Base-by-base conservation (phyloP, 1,284 basidiomycete species). In the Phellinidium pouzarii region DNA sequence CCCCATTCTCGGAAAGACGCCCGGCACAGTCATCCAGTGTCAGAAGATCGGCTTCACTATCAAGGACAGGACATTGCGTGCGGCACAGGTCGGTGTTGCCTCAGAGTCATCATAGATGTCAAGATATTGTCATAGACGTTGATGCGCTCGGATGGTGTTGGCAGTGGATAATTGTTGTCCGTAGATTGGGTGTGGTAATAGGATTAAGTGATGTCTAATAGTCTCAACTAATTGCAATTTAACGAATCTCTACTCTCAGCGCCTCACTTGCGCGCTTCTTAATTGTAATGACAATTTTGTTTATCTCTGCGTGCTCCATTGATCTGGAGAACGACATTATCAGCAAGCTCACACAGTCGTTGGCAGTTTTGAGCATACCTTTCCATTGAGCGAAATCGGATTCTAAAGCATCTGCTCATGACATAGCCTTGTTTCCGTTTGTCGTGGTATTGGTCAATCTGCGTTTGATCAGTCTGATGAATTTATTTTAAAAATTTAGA, bases 301-400 rank as follows among this genome's bases (percentile, higher is more conserved):
- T 96, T 38, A 91, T 84, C 68, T 97, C 93, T 22, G 91, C 90
- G 62, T 94, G 95, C 26, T 89, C 87, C 54, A 99, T 68, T 12
- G 90, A 94, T 63, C 90, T 91, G 58, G 12, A 38, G 38, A 19
- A 34, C 29, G 36, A 27, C 17, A 50, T 61, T 36, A 3, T 8
- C n/a, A n/a, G 26, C 46, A 25, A 51, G 37, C 38, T 37, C 29
- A 26, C 19, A 14, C 6, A 34, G 14, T 34, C 14, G 9, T 34
- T 3, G 31, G 29, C 14, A 40, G 46, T 20, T n/a, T n/a, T 26
- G 34, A 9, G 59, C 72, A 53, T 60, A 88, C 89, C 88, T 82
- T 66, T 99, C 95, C 94, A 99, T 97, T 31, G 93, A 96, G 50
- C 94, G 77, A 67, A 98, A 99, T 63, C 92, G 93, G 59, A 99